Evolutionary conservation across 2,329 filamentous ascomycete species (phyloP).

Genomic region (Stenocarpella maydis): DNA sequence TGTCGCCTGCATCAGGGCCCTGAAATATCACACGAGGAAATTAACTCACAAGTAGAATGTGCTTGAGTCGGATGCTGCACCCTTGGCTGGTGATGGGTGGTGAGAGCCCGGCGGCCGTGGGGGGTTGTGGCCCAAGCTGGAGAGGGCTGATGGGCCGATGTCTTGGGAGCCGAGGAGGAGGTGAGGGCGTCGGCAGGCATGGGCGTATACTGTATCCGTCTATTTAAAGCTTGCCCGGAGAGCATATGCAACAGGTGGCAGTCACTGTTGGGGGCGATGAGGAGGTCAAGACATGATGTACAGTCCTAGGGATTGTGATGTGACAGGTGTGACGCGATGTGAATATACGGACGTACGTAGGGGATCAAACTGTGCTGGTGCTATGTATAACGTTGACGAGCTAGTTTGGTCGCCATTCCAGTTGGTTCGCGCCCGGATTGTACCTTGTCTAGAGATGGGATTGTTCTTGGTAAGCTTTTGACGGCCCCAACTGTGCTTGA

Average conservation of each 20-base stretch:
- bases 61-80: neutral
- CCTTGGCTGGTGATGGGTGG: neutral
- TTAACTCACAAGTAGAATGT: neutral
- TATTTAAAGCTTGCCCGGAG: constrained; percentile 10
- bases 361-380: neutral
- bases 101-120: neutral
- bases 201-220: neutral
- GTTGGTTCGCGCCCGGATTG: too few species aligned
- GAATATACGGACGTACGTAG: neutral
- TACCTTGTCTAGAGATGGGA: neutral
- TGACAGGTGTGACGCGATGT: neutral
- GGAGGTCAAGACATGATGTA: neutral
- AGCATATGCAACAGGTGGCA: neutral
- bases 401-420: too few species aligned
- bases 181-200: neutral
- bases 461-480: neutral
- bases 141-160: constrained; percentile 6
- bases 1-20: neutral
- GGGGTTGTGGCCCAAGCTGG: neutral
- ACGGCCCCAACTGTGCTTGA: constrained; percentile 18
- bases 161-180: constrained; percentile 5
- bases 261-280: neutral
- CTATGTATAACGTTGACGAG: neutral
- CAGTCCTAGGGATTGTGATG: neutral
- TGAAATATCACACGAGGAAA: neutral